Evolutionary conservation across 2,329 filamentous ascomycete species (phyloP).

Genomic region (Cladorrhinum sp.): DNA sequence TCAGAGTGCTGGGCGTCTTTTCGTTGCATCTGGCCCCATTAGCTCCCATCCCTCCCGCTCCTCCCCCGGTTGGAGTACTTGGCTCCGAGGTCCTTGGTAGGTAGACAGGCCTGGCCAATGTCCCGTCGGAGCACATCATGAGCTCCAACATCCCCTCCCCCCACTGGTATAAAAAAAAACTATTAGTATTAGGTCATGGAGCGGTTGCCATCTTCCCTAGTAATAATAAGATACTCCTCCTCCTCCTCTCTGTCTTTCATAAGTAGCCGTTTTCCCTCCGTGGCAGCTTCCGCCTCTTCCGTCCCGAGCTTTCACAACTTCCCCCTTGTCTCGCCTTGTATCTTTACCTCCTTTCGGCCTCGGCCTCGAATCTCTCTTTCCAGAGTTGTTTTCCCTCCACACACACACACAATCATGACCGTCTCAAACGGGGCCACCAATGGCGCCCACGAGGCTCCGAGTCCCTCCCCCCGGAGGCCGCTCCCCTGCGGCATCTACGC

Average conservation of each 20-base stretch:
- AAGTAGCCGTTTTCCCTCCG: conserved; percentile 29
- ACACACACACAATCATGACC: conserved; percentile 33
- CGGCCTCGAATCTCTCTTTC: too few relatives aligned
- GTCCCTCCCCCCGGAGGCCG: conserved; percentile 44
- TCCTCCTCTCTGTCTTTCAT: conserved; percentile 30
- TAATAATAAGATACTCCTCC: too few relatives aligned
- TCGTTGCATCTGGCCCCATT: conserved; percentile 12
- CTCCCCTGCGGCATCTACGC: conserved; percentile 82
- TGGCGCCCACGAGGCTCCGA: conserved; percentile 27
- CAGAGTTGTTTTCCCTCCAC: too few relatives aligned
- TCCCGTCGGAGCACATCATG: too few relatives aligned
- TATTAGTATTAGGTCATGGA: conserved; percentile 37
- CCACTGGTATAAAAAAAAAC: conserved; percentile 29
- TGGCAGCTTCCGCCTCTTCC: conserved; percentile 7
- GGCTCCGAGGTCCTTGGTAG: neutral
- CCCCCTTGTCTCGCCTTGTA: conserved; percentile 7
- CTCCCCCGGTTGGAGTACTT: conserved; percentile 1
- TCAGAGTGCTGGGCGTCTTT: neutral
- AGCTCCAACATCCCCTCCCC: too few relatives aligned
- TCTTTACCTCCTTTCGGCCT: neutral
- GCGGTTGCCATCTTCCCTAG: conserved; percentile 19
- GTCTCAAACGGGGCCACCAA: conserved; percentile 34
- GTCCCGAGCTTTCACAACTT: neutral
- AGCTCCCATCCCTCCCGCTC: conserved; percentile 10
- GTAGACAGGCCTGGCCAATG: too few relatives aligned